phyloP scores from a whole-genome alignment of 2,329 filamentous ascomycete genomes.

The Aspergillus felis region DNA sequence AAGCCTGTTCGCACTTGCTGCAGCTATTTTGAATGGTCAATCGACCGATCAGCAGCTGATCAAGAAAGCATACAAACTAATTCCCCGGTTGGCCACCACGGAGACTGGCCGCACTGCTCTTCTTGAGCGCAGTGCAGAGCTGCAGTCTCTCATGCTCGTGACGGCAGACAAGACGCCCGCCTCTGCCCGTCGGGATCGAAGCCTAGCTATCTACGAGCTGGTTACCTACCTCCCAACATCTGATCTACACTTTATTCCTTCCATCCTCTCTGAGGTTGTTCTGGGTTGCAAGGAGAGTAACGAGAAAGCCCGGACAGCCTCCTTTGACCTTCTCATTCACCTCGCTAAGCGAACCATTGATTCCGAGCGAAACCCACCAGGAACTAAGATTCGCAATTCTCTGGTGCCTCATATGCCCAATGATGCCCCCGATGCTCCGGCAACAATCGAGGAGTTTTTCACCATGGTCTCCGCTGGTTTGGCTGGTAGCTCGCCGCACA shows the following conservation, averaged over 20 bases:
- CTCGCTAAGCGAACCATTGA: conserved; percentile 81
- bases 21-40: conserved; percentile 70
- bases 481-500: conserved; percentile 87
- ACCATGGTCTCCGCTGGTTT: conserved; percentile 97
- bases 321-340: conserved; percentile 83
- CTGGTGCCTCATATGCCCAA: conserved; percentile 83
- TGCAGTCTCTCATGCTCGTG: conserved; percentile 75
- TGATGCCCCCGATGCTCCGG: conserved; percentile 71
- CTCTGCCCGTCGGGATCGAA: conserved; percentile 79
- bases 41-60: conserved; percentile 77
- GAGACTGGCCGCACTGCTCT: conserved; percentile 73
- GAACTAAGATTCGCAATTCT: conserved; percentile 77
- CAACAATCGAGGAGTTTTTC: conserved; percentile 90
- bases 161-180: conserved; percentile 82
- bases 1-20: conserved; percentile 80
- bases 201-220: conserved; percentile 76
- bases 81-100: conserved; percentile 82
- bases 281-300: conserved; percentile 98
- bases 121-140: conserved; percentile 67
- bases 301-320: conserved; percentile 82
- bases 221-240: conserved; percentile 71
- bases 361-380: conserved; percentile 50
- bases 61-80: conserved; percentile 98
- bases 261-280: conserved; percentile 87
- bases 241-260: conserved; percentile 88